Conservation (phyloP, 2,329 filamentous ascomycete genomes). For the Fusarium sp. region DNA sequence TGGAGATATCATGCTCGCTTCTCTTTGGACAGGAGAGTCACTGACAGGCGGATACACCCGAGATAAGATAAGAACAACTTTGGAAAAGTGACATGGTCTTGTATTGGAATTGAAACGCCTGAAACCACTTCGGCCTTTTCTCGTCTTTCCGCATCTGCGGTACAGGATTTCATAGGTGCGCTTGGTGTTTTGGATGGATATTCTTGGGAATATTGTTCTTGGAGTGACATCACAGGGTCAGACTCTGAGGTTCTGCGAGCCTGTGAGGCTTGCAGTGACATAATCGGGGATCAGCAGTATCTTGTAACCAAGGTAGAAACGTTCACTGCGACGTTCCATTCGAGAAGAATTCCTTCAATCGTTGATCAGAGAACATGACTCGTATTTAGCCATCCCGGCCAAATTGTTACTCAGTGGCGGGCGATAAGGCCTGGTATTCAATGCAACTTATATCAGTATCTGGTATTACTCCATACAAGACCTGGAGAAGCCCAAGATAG, state of each 20-base stretch:
- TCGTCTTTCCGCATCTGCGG: not conserved
- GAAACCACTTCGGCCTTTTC: slow-evolving; percentile 8
- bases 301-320: not conserved
- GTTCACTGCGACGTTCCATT: not conserved
- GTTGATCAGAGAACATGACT: not conserved
- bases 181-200: slow-evolving; percentile 1
- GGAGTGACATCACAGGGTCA: not conserved
- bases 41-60: slow-evolving; percentile 9
- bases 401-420: rapidly evolving
- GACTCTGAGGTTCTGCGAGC: not conserved
- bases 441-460: rapidly evolving
- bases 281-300: not conserved
- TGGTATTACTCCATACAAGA: rapidly evolving
- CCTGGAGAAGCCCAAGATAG: rapidly evolving
- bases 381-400: not conserved
- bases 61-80: slow-evolving; percentile 24
- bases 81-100: slow-evolving; percentile 15
- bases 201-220: not conserved
- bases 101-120: slow-evolving; percentile 18
- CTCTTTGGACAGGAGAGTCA: not conserved
- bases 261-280: not conserved
- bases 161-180: slow-evolving; percentile 4
- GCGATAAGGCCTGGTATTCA: not conserved
- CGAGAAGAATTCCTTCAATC: not conserved
- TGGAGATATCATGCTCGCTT: not conserved